A percentile compares a stretch with the other conserved stretches of the same genome.
phyloP scores from a whole-genome alignment of 108 stramenopile genomes.

The Seminavis robusta region DNA sequence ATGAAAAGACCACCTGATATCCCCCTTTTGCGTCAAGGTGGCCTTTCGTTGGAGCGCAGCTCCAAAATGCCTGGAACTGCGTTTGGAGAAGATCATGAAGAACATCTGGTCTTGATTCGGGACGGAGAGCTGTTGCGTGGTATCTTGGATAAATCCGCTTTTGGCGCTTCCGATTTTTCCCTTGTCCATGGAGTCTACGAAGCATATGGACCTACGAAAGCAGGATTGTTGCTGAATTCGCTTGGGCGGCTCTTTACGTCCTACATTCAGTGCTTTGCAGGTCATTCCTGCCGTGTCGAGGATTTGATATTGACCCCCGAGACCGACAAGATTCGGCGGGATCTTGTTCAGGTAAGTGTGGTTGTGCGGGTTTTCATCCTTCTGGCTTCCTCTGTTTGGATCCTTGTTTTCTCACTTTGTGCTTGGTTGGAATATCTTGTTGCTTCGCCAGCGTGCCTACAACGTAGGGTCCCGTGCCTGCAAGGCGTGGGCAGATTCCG shows the following conservation, averaged over 20 bases:
- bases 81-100: slow-evolving; percentile 84
- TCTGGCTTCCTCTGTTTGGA: neutral
- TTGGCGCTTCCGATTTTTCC: slow-evolving; percentile 91
- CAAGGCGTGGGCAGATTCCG: slow-evolving; percentile 91
- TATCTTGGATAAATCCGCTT: slow-evolving; percentile 96
- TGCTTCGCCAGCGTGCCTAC: slow-evolving; percentile 52
- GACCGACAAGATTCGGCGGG: slow-evolving; percentile 75
- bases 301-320: slow-evolving; percentile 89
- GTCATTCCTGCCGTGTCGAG: slow-evolving; percentile 97
- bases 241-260: slow-evolving; percentile 96
- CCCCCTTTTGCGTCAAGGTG: slow-evolving; percentile 71
- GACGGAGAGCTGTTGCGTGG: slow-evolving; percentile 92
- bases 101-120: slow-evolving; percentile 89
- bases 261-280: slow-evolving; percentile 91
- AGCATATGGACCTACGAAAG: slow-evolving; percentile 91
- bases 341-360: slow-evolving; percentile 51
- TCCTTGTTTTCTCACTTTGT: neutral
- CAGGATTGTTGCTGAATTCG: slow-evolving; percentile 85
- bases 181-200: slow-evolving; percentile 97
- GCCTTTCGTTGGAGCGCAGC: slow-evolving; percentile 87
- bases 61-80: slow-evolving; percentile 89
- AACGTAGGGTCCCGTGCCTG: slow-evolving; percentile 79
- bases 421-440: neutral
- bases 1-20: no score
- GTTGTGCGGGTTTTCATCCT: neutral